Evolutionary conservation across 768 basidiomycete species (phyloP).

Genomic region (Leccinum ochraceum): DNA sequence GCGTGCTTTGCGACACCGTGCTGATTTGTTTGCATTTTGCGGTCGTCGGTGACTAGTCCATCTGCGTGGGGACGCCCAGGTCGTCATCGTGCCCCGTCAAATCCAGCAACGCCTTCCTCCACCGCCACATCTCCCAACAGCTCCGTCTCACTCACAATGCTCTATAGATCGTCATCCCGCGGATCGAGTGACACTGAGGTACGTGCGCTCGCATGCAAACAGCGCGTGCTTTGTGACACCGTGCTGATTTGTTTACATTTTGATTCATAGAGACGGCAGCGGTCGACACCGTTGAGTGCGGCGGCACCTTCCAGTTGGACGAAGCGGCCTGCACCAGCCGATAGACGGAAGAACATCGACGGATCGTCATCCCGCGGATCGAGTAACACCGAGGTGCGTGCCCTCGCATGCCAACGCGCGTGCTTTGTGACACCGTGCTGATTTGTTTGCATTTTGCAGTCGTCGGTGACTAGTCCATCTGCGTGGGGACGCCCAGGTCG

Average conservation of each 20-base stretch:
- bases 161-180: too few species aligned
- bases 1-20: constrained; percentile 3
- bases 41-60: constrained; percentile 42
- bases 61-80: constrained; percentile 45
- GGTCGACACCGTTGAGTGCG: constrained; percentile 61
- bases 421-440: constrained; percentile 8
- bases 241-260: constrained; percentile 33
- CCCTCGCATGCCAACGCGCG: background rate
- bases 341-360: constrained; percentile 72
- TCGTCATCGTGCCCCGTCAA: constrained; percentile 69
- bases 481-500: constrained; percentile 50
- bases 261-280: constrained; percentile 67
- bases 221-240: too few species aligned
- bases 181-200: too few species aligned
- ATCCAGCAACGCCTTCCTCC: constrained; percentile 50
- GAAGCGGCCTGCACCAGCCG: constrained; percentile 65
- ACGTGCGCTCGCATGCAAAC: too few species aligned
- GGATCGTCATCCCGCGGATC: constrained; percentile 44
- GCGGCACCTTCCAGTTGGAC: constrained; percentile 76
- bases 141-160: too few species aligned
- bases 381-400: constrained; percentile 75
- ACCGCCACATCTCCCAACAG: constrained; percentile 41
- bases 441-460: constrained; percentile 28
- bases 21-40: constrained; percentile 11
- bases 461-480: constrained; percentile 39